A percentile compares a stretch with the other conserved stretches of the same genome.
Evolutionary conservation across 768 basidiomycete genomes (phyloP).

Genomic region (Rhodosporidiobolus sp.): DNA sequence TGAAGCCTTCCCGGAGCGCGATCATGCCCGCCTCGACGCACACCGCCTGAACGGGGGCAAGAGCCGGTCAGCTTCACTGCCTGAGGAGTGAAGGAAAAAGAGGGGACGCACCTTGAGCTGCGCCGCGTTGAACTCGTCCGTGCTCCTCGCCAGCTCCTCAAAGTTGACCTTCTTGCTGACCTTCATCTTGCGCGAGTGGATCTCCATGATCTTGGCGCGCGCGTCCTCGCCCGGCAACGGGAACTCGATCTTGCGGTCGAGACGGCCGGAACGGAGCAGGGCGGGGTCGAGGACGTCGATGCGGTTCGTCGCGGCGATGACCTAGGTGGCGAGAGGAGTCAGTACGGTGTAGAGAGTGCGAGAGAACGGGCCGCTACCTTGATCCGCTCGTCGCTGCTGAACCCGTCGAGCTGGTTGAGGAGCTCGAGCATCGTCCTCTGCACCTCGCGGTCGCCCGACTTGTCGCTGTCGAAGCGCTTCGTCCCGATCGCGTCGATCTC

Average conservation of each 20-base stretch:
- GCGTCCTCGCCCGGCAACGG: slow-evolving; percentile 93
- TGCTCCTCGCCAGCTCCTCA: slow-evolving; percentile 91
- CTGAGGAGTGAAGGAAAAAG: neutral
- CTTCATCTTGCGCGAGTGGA: slow-evolving; percentile 95
- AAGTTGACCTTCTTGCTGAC: slow-evolving; percentile 85
- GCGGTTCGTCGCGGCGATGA: slow-evolving; percentile 96
- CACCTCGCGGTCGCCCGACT: slow-evolving; percentile 98
- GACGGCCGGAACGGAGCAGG: slow-evolving; percentile 92
- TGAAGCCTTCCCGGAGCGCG: slow-evolving; percentile 85
- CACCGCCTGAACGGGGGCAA: slow-evolving; percentile 66
- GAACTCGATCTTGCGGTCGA: slow-evolving; percentile 98
- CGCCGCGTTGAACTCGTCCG: slow-evolving; percentile 98
- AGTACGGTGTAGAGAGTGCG: neutral
- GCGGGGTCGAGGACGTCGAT: slow-evolving; percentile 98
- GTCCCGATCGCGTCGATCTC: slow-evolving; percentile 98
- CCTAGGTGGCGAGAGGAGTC: slow-evolving; percentile 54
- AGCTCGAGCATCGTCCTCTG: slow-evolving; percentile 99
- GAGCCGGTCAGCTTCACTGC: slow-evolving; percentile 53
- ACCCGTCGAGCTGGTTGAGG: slow-evolving; percentile 95
- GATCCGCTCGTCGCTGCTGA: slow-evolving; percentile 93
- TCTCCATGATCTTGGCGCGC: slow-evolving; percentile 92
- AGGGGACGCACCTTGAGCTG: slow-evolving; percentile 52
- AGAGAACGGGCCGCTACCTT: slow-evolving; percentile 70
- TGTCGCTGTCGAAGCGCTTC: slow-evolving; percentile 97
- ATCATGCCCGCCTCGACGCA: slow-evolving; percentile 99